These are phyloP conservation scores for Yamadazyma sp. DNA, from an alignment of 805 yeast species.

Conservation along the genomic window DNA sequence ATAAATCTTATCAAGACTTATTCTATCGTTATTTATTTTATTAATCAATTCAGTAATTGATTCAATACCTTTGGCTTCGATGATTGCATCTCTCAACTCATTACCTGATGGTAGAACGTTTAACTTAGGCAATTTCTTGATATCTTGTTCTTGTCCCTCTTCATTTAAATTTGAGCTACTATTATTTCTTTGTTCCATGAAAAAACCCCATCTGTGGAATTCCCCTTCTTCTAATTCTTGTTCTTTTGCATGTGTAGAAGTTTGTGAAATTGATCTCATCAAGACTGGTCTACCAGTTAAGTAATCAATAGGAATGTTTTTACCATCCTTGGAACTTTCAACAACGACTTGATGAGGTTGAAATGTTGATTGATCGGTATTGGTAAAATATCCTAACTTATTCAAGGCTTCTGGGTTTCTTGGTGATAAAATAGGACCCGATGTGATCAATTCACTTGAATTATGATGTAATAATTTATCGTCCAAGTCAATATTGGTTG, in stretches of 20 bases:
- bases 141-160: constrained; percentile 7
- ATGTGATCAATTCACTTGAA: constrained; percentile 47
- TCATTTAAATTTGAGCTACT: constrained; percentile 12
- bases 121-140: constrained; percentile 25
- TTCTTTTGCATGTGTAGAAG: constrained; percentile 64
- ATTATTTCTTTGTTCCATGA: constrained; percentile 59
- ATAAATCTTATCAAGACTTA: constrained; percentile 51
- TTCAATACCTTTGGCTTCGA: constrained; percentile 72
- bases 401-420: constrained; percentile 23
- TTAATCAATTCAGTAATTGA: constrained; percentile 65
- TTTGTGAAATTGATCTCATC: constrained; percentile 60
- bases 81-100: constrained; percentile 57
- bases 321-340: constrained; percentile 56
- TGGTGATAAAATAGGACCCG: constrained; percentile 54
- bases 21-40: constrained; percentile 55
- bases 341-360: constrained; percentile 72
- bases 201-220: constrained; percentile 81
- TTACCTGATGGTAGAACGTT: constrained; percentile 52
- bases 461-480: constrained; percentile 41
- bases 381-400: constrained; percentile 20
- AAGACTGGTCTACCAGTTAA: constrained; percentile 71
- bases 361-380: constrained; percentile 23
- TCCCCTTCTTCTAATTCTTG: constrained; percentile 94
- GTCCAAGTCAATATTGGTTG: constrained; percentile 7
- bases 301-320: constrained; percentile 56